A percentile compares a stretch with the other conserved stretches of the same genome.
Evolutionary conservation across 1,139 yeast genomes (phyloP).

Genomic region (Geotrichum fermentans): DNA sequence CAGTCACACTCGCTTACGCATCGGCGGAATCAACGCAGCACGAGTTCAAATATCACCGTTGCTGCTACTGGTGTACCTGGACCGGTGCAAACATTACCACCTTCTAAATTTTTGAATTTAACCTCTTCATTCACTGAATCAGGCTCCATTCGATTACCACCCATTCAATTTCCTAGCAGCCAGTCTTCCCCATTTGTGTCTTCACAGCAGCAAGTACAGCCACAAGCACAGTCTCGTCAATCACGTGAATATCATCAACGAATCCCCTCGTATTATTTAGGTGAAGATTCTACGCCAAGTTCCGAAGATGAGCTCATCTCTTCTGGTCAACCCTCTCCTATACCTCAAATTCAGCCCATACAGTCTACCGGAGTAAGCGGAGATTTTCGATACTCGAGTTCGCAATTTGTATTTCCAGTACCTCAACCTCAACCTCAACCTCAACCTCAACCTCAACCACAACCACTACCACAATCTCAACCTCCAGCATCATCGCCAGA

Average conservation of each 20-base stretch:
- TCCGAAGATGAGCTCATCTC: neutral
- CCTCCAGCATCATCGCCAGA: no score
- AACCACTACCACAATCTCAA: no score
- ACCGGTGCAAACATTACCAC: neutral
- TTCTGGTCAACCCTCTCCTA: neutral
- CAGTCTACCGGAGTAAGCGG: no score
- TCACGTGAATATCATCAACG: neutral
- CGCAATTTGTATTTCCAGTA: no score
- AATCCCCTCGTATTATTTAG: neutral
- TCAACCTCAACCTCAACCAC: no score
- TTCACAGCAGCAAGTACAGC: neutral
- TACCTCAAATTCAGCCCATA: neutral
- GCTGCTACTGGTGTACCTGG: neutral
- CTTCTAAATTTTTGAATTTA: neutral
- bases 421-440: no score
- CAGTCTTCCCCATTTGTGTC: neutral
- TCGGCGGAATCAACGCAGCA: slow-evolving; percentile 3
- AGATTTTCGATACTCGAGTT: no score
- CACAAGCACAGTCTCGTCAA: no score
- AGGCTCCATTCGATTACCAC: slow-evolving; percentile 16
- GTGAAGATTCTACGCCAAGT: neutral
- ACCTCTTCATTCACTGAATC: slow-evolving; percentile 3
- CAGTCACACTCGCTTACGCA: slow-evolving; percentile 9
- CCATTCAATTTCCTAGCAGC: slow-evolving; percentile 9
- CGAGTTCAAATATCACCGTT: neutral